A percentile compares a stretch with the other conserved stretches of the same genome.
Conservation (phyloP, 139 green algal genomes). For the Coccomyxa sp. region DNA sequence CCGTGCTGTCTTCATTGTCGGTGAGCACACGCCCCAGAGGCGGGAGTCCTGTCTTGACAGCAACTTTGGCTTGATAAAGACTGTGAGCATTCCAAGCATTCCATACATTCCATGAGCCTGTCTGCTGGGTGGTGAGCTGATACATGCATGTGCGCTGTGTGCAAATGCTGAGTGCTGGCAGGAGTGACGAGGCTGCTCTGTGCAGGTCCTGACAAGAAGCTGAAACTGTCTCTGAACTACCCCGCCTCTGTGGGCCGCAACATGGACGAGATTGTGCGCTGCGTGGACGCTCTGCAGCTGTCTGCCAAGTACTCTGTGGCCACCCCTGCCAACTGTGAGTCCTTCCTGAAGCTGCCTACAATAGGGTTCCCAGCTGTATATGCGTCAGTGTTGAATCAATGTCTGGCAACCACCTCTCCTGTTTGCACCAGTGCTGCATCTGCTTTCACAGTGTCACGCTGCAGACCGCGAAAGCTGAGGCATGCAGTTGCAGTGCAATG, state of each 20-base stretch:
- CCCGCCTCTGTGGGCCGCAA: constrained; percentile 45
- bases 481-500: no score
- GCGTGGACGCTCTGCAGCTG: constrained; percentile 42
- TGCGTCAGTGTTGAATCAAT: no score
- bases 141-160: neutral
- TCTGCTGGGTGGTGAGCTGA: neutral
- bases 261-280: constrained; percentile 48
- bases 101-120: no score
- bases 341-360: neutral
- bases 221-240: constrained; percentile 54
- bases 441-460: no score
- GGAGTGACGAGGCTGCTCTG: neutral
- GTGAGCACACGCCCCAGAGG: no score
- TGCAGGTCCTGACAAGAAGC: constrained; percentile 54
- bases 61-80: no score
- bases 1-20: constrained; percentile 57
- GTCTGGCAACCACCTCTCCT: no score
- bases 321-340: neutral
- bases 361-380: no score
- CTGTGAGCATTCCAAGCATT: no score
- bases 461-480: no score
- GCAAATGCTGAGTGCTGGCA: neutral
- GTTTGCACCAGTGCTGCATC: no score
- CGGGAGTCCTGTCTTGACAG: no score
- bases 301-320: constrained; percentile 39